Evolutionary conservation across 2,329 filamentous ascomycete species (phyloP).

Genomic region (Ascochyta rabiei): DNA sequence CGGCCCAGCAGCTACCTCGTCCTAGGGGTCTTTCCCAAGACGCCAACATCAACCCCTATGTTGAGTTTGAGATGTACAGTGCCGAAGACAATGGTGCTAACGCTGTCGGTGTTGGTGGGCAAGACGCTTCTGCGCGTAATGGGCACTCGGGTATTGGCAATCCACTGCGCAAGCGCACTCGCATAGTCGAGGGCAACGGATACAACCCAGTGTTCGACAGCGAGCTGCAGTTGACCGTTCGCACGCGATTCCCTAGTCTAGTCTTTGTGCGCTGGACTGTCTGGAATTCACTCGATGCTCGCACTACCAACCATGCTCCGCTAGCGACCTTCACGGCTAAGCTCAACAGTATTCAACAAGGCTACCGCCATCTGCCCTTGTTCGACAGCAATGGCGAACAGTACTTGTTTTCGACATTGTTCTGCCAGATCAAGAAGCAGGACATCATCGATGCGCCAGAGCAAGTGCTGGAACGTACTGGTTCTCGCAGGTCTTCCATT

Average conservation of each 20-base stretch:
- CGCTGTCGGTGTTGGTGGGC: conserved; percentile 69
- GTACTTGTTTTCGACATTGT: conserved; percentile 92
- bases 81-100: conserved; percentile 89
- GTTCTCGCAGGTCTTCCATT: conserved; percentile 34
- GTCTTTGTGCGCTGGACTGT: conserved; percentile 94
- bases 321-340: conserved; percentile 93
- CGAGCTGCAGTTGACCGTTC: conserved; percentile 77
- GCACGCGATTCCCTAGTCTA: conserved; percentile 92
- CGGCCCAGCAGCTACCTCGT: conserved; percentile 91
- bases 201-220: conserved; percentile 91
- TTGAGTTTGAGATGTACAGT: conserved; percentile 93
- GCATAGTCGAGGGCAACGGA: conserved; percentile 83
- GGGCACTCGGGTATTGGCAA: conserved; percentile 71
- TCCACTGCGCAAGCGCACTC: conserved; percentile 79
- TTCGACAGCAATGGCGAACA: conserved; percentile 88
- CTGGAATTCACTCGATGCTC: conserved; percentile 81
- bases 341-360: conserved; percentile 84
- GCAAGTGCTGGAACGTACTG: conserved; percentile 22
- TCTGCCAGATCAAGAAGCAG: conserved; percentile 80
- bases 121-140: conserved; percentile 67
- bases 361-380: conserved; percentile 89
- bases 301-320: conserved; percentile 67
- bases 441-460: conserved; percentile 53
- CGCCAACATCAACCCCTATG: conserved; percentile 84
- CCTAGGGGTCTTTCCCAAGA: conserved; percentile 74